Base-by-base conservation (phyloP, 495 filamentous ascomycete genomes). In the Oleoguttula mirabilis region DNA sequence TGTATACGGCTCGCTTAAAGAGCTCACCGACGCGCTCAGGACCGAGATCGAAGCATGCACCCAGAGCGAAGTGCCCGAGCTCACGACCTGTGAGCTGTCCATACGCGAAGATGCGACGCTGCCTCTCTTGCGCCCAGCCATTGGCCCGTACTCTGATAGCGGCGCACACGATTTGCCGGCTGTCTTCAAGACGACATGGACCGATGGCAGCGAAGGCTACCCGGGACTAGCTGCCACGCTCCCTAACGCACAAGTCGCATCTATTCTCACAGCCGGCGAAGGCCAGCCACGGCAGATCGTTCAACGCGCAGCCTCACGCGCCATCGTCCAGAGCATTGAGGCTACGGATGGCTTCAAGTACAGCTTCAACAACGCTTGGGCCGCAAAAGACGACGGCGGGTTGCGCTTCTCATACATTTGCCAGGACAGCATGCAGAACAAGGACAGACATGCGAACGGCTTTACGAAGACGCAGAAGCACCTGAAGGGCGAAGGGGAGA, bases 341-440 rank as follows among this genome's bases (percentile, higher is more conserved):
- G 39, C 36, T 1, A 20, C 32, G 28, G 54, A 56, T 25, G 45
- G 51, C 6, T 53, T 46, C 41, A 36, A 39, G 35, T 56, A 56
- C 35, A 39, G 36, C 41, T 45, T 45, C 35, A 50, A 46, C 41
- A 42, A 54, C 21, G 27, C 31, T 4, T 50, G 45, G 45, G 33
- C 24, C 6, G 40, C 47, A 5, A 56, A 54, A 28, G 50, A 45
- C 16, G 43, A 53, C 24, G 32, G 41, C 4, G 54, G 54, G 3
- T 12, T 23, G 15, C 37, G 41, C 33, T 48, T 43, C 31, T 42
- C 36, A 11, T 50, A 54, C 32, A 43, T 41, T 19, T 56, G 54
- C 21, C 45, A 47, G 34, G 54, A 56, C 33, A 47, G 41, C 22
- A 38, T 50, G 46, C 50, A 56, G 39, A 56, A 56, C 23, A 52